Evolutionary conservation across 768 basidiomycete genomes (phyloP), one percentile per base, ranked within the genome.

Genomic region (Heimioporus sp.): DNA sequence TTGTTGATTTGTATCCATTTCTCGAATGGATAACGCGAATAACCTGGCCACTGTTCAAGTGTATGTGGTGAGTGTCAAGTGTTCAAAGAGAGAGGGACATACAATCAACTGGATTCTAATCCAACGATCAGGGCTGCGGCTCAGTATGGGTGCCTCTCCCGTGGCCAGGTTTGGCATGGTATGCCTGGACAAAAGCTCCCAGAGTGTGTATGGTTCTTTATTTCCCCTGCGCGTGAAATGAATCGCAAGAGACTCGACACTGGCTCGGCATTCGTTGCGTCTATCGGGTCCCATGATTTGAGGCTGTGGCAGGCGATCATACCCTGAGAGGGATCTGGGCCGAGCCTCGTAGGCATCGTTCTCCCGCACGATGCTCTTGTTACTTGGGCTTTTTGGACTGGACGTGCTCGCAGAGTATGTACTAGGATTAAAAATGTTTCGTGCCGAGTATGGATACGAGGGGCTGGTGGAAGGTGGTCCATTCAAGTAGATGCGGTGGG

Each of bases 11-110:
- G 56, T 46, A 77, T 54, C 6, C 74, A 72, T 55, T 72, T 74
- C 58, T 73, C 67, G 30, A 69, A 64, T 0, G 73, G 67, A 43
- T 69, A 58, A n/a, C 54, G 45, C 19, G 65, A 65, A 62, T 80
- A 80, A 1, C 79, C 79, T 7, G 79, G 77, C 79, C 78, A 80
- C 79, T 79, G 50, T 43, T 15, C 20, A 15, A 19, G 7, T 4
- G 8, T 28, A 28, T 11, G 7, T 16, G 36, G 52, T 56, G 32
- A 57, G 58, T 32, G 28, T 19, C 4, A 41, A 24, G 5, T 31
- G 20, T 8, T 43, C 5, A n/a, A 35, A 43, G 16, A 37, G 13
- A 46, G 1, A 16, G 16, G 19, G 3, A 44, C 68, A 43, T 54
- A 78, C 77, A 35, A 66, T 53, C 31, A 76, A 52, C 51, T 64